Evolutionary conservation across 73 alveolate species (phyloP), one percentile per base, ranked within the genome.

Genomic region (Effrenium voratum): DNA sequence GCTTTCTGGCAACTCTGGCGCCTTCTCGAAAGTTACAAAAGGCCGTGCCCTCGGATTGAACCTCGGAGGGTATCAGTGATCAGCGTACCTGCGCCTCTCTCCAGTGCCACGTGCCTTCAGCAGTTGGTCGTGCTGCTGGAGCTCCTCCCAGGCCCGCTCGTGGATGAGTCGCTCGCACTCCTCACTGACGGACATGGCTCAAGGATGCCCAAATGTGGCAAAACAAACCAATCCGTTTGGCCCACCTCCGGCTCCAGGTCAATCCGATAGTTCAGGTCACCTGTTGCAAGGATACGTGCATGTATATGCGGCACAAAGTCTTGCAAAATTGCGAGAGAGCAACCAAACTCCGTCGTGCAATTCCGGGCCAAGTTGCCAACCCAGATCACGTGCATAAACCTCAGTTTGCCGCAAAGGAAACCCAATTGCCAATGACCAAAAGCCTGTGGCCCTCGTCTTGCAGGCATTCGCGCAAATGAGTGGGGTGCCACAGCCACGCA

Each of bases 351-450:
- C n/a, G n/a, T n/a, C n/a, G n/a, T n/a, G n/a, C n/a, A n/a, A n/a
- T 1, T 81, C 47, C 32, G 45, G 3, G 86, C 86, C 52, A 45
- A 90, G 97, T 60, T 19, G 47, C 97, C 97, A 3, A 90, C 97
- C 97, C 97, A 90, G 32, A 90, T 66, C 43, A 90, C 97, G 36
- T 90, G 97, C 3, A 52, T 79, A 90, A 90, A 90, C 97, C 97
- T 88, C 46, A 46, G 95, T 15, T 16, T 19, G 19, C 82, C 16
- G 82, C 50, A 2, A 57, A 52, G 19, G 63, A 52, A 52, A 8
- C 63, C 19, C 63, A 8, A 19, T 19, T 52, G 63, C 19, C 63
- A 52, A 52, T 52, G 63, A 8, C 63, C 19, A 52, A n/a, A n/a
- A n/a, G n/a, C n/a, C n/a, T n/a, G n/a, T n/a, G 63, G 63, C 26